These are phyloP conservation scores for Orbilia oligospora DNA, from an alignment of 2,329 filamentous ascomycete genomes.

Conservation along the genomic window DNA sequence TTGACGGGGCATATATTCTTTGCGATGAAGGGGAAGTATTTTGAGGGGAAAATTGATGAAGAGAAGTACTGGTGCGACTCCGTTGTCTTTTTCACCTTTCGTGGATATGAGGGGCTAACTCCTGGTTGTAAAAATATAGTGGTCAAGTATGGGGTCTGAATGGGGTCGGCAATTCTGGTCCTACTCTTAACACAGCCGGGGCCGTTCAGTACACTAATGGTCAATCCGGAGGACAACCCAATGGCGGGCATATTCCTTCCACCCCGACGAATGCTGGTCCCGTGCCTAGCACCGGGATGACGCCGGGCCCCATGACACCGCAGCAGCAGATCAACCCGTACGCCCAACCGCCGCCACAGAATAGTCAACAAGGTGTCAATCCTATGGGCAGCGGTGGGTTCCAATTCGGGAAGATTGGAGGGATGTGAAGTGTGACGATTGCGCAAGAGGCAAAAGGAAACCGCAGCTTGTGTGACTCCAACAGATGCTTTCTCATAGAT, in stretches of 20 bases:
- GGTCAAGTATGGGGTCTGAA: constrained; percentile 65
- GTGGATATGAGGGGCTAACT: constrained; percentile 13
- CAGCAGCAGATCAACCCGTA: constrained; percentile 60
- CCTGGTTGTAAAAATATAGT: constrained; percentile 34
- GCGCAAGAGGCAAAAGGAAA: background rate
- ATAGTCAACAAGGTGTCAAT: constrained; percentile 58
- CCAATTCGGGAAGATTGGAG: constrained; percentile 61
- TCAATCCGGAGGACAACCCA: constrained; percentile 27
- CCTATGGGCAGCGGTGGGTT: constrained; percentile 59
- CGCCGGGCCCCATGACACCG: constrained; percentile 59
- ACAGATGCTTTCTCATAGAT: constrained; percentile 25
- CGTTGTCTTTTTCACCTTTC: background rate
- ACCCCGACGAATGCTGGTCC: constrained; percentile 53
- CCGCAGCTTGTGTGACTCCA: constrained; percentile 14
- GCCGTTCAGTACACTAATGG: constrained; percentile 58
- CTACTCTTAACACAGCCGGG: constrained; percentile 42
- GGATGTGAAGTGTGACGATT: constrained; percentile 38
- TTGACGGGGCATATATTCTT: constrained; percentile 96
- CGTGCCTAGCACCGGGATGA: constrained; percentile 52
- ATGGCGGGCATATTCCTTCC: constrained; percentile 55
- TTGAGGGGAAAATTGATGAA: constrained; percentile 64
- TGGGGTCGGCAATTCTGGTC: constrained; percentile 62
- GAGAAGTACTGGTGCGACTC: constrained; percentile 63
- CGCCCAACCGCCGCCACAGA: constrained; percentile 48
- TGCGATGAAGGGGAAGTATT: constrained; percentile 73